Percentiles rank a stretch among this genome's conserved stretches.
Conservation (phyloP, 225 moss, liverwort and hornwort genomes). For the Physcomitrellopsis africana region DNA sequence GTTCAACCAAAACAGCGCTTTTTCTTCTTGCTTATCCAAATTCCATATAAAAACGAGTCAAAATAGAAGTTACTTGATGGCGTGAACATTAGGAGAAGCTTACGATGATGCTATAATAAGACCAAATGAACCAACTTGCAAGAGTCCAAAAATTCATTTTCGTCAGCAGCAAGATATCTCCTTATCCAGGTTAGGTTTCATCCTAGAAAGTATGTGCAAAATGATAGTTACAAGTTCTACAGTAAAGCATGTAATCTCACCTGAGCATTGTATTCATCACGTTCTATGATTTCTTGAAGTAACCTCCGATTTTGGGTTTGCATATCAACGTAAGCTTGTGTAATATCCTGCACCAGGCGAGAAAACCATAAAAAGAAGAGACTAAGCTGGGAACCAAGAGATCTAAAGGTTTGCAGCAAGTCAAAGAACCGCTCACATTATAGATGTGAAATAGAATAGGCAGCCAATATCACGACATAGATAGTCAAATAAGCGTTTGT, state of each 20-base stretch:
- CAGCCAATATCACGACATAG: constrained; percentile 11
- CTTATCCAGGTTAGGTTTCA: neutral
- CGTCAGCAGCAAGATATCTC: constrained; percentile 17
- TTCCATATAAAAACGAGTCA: neutral
- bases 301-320: constrained; percentile 94
- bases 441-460: neutral
- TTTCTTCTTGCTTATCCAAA: neutral
- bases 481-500: constrained; percentile 9
- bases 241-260: constrained; percentile 40
- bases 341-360: constrained; percentile 65
- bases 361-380: constrained; percentile 22
- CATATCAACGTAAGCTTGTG: constrained; percentile 99
- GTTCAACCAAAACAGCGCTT: neutral
- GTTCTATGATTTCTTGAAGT: constrained; percentile 87
- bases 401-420: neutral
- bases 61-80: neutral
- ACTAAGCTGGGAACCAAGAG: constrained; percentile 15
- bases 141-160: neutral
- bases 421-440: neutral
- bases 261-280: constrained; percentile 96
- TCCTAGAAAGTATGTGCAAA: constrained; percentile 1
- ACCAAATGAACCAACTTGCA: constrained; percentile 20
- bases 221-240: constrained; percentile 1
- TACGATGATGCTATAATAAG: constrained; percentile 1
- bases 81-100: constrained; percentile 15